These are phyloP conservation scores for Lathyrus oleraceus DNA, from an alignment of 306 rosid species.

Conservation along the genomic window DNA sequence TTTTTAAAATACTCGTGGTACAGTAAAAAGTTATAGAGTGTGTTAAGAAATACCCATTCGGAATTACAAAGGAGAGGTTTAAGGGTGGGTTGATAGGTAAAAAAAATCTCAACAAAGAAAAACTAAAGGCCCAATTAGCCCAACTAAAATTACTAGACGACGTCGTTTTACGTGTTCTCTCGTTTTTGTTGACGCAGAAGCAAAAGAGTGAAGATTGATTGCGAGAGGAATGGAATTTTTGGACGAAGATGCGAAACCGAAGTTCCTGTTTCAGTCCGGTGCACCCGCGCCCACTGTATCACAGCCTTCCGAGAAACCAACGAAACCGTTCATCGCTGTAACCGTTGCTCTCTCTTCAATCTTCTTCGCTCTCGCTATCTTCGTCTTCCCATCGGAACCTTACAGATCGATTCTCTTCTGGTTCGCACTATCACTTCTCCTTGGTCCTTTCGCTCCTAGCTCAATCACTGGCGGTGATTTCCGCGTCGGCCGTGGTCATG, in stretches of 20 bases:
- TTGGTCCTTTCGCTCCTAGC: constrained; percentile 79
- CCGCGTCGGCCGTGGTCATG: constrained; percentile 43
- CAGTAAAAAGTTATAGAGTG: too few species aligned
- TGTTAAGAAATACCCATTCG: too few species aligned
- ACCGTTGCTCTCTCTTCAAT: constrained; percentile 36
- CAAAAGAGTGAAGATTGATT: not conserved
- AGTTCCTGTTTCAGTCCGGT: constrained; percentile 48
- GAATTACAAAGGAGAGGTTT: too few species aligned
- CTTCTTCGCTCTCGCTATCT: constrained; percentile 31
- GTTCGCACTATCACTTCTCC: constrained; percentile 71
- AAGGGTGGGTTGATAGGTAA: too few species aligned
- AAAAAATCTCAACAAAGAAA: too few species aligned
- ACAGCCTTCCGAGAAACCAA: constrained; percentile 31
- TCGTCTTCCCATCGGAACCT: constrained; percentile 48
- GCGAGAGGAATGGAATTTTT: constrained; percentile 43
- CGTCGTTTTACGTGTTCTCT: not conserved
- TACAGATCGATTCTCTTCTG: constrained; percentile 67
- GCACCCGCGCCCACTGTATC: constrained; percentile 29
- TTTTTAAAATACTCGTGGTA: too few species aligned
- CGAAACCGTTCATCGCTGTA: constrained; percentile 35
- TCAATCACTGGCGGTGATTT: constrained; percentile 50
- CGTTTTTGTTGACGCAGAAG: not conserved
- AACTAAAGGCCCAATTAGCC: constrained; percentile 9
- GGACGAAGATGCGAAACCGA: constrained; percentile 52
- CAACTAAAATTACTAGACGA: constrained; percentile 12